phyloP scores from a whole-genome alignment of 768 basidiomycete genomes.

The Boletus rubescentipes region DNA sequence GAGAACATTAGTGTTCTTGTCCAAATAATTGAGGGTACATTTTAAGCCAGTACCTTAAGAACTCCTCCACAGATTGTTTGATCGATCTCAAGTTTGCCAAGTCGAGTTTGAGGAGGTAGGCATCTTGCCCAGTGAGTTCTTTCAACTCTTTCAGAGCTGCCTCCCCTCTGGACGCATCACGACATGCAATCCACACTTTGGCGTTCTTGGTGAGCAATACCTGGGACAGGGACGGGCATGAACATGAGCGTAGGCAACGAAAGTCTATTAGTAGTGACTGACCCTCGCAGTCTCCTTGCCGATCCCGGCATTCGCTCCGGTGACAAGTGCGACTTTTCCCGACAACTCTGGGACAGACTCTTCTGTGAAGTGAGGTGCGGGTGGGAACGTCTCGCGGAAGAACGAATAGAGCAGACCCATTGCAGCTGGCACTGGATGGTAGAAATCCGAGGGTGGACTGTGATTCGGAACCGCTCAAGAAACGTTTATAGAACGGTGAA shows the following conservation, averaged over 20 bases:
- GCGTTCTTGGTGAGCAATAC: conserved; percentile 13
- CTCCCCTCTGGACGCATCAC: conserved; percentile 39
- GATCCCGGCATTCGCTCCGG: conserved; percentile 9
- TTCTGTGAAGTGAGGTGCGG: not conserved
- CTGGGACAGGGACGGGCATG: not conserved
- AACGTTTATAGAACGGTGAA: no score
- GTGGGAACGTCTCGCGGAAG: not conserved
- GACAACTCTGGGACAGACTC: conserved; percentile 6
- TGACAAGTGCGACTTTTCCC: conserved; percentile 12
- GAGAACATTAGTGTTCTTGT: conserved; percentile 24
- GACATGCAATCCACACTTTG: conserved; percentile 49
- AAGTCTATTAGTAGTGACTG: no score
- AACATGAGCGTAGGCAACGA: not conserved
- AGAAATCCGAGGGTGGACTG: not conserved
- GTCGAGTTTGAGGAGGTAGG: conserved; percentile 33
- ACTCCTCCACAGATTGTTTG: conserved; percentile 30
- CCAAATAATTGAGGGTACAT: conserved; percentile 24
- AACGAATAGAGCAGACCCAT: conserved; percentile 5
- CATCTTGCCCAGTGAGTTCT: conserved; percentile 31
- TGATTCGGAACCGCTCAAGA: not conserved
- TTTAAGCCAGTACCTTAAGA: conserved; percentile 24
- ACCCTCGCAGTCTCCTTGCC: no score
- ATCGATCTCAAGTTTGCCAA: conserved; percentile 33
- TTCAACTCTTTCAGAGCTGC: conserved; percentile 42
- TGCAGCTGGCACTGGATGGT: not conserved